These are phyloP conservation scores for Castanea crenata DNA, from an alignment of 306 rosid genomes.

Conservation along the genomic window DNA sequence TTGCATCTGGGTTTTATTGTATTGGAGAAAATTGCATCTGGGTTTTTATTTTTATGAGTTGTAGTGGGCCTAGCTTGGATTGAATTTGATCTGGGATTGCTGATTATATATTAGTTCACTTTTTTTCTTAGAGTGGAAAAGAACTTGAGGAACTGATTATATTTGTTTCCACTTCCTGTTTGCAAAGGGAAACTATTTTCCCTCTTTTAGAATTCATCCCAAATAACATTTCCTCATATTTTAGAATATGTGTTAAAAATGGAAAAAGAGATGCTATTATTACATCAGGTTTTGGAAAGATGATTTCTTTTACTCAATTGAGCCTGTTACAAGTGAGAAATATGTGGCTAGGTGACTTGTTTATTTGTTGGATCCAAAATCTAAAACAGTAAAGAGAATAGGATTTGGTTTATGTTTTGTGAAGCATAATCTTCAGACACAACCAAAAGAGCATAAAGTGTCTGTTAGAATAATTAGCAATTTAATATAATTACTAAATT, in stretches of 20 bases:
- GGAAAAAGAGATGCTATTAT: neutral
- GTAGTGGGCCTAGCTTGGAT: constrained; percentile 11
- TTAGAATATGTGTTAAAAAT: neutral
- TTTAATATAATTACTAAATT: neutral
- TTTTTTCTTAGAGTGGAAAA: neutral
- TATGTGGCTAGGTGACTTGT: neutral
- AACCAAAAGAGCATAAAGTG: neutral
- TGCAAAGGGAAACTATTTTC: neutral
- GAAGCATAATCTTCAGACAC: neutral
- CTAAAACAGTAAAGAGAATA: neutral
- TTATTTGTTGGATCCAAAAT: neutral
- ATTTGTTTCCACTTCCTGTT: neutral
- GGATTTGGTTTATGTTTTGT: neutral
- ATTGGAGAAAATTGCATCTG: neutral
- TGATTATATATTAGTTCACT: neutral
- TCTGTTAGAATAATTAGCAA: neutral
- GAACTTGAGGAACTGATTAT: neutral
- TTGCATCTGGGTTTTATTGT: constrained; percentile 8
- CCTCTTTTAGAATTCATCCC: neutral
- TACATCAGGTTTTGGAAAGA: neutral
- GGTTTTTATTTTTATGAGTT: constrained; percentile 5
- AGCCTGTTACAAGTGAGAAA: neutral
- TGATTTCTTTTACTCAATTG: neutral
- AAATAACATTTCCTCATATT: no score
- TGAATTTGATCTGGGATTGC: constrained; percentile 7